Evolutionary conservation across 1,284 basidiomycete species (phyloP).

Genomic region (Malassezia brasiliensis): DNA sequence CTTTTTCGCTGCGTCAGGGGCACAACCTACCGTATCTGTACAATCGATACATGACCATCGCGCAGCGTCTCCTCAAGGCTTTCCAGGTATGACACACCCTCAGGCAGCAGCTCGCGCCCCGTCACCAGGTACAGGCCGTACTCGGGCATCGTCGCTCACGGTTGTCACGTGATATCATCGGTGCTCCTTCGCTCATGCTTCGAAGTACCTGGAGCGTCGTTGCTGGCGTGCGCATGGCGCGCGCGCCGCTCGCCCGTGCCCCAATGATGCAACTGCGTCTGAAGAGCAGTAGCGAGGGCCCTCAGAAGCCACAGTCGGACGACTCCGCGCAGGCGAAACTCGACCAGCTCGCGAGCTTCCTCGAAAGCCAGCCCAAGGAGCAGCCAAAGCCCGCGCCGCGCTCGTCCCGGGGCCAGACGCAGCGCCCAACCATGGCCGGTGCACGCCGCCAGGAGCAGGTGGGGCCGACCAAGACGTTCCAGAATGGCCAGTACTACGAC

Average conservation of each 20-base stretch:
- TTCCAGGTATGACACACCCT: slow-evolving; percentile 61
- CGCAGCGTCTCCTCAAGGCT: slow-evolving; percentile 71
- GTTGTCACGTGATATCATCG: slow-evolving; percentile 1
- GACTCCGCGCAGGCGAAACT: slow-evolving; percentile 10
- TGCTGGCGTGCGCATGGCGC: not conserved
- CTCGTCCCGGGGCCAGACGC: not conserved
- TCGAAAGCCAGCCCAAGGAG: slow-evolving; percentile 15
- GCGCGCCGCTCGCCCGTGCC: not conserved
- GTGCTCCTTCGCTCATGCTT: not conserved
- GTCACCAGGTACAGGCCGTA: slow-evolving; percentile 60
- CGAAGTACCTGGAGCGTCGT: not conserved
- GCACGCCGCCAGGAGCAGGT: not conserved
- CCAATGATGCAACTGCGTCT: not conserved
- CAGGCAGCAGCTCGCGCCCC: slow-evolving; percentile 65
- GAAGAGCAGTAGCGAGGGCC: not conserved
- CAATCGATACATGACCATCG: slow-evolving; percentile 74
- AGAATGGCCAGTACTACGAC: slow-evolving; percentile 31
- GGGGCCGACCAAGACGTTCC: slow-evolving; percentile 13
- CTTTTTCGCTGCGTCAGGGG: slow-evolving; percentile 21
- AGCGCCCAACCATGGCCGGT: not conserved
- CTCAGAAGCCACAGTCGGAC: not conserved
- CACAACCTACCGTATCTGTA: slow-evolving; percentile 54
- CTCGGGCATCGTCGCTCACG: slow-evolving; percentile 10
- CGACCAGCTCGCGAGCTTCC: slow-evolving; percentile 17
- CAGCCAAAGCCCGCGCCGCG: not conserved